Evolutionary conservation across 257 asterid species (phyloP).

Genomic region (Henckelia pumila): DNA sequence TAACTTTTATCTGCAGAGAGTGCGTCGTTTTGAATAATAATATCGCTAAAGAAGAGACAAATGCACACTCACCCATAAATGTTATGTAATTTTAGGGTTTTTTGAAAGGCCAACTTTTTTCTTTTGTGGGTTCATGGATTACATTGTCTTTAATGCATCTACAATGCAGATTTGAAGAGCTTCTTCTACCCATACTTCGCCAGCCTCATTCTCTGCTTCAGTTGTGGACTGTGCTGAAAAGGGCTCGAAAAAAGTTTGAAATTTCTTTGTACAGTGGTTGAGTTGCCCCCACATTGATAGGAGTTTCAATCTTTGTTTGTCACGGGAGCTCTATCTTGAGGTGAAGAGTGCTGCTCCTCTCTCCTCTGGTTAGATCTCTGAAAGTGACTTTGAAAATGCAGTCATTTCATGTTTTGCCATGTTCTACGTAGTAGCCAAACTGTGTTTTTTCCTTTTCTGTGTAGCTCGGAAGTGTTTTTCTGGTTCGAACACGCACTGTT

Average conservation of each 20-base stretch:
- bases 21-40: neutral
- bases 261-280: conserved; percentile 29
- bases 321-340: conserved; percentile 5
- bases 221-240: conserved; percentile 12
- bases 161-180: conserved; percentile 22
- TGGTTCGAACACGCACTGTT: conserved; percentile 9
- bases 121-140: conserved; percentile 23
- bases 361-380: conserved; percentile 38
- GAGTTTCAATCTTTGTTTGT: conserved; percentile 17
- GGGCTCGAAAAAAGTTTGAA: conserved; percentile 12
- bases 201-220: conserved; percentile 8
- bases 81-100: neutral
- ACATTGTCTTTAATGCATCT: conserved; percentile 21
- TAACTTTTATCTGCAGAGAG: neutral
- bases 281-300: conserved; percentile 20
- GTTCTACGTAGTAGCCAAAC: neutral
- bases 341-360: conserved; percentile 30
- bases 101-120: conserved; percentile 21
- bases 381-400: conserved; percentile 14
- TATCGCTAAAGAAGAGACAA: neutral
- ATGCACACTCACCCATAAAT: neutral
- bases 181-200: conserved; percentile 21
- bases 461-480: conserved; percentile 14
- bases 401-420: conserved; percentile 10
- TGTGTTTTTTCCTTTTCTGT: neutral